These are phyloP conservation scores for Dioszegia hungarica DNA, from an alignment of 768 basidiomycete species.

Conservation along the genomic window DNA sequence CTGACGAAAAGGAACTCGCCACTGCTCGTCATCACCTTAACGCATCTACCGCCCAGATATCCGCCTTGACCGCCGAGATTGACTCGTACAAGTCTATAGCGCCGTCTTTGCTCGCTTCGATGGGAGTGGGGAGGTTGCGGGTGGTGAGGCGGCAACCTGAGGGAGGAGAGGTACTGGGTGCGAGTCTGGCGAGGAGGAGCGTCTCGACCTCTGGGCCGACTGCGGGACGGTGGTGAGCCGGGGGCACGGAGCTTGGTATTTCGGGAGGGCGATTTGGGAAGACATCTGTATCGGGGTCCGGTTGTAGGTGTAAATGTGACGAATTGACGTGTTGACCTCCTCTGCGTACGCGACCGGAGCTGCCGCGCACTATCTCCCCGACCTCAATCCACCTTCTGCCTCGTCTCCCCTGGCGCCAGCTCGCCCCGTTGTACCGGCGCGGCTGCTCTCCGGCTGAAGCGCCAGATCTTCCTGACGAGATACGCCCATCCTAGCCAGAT, in stretches of 20 bases:
- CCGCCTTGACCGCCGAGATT: conserved; percentile 18
- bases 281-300: too few species aligned
- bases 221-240: conserved; percentile 19
- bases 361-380: not conserved
- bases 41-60: conserved; percentile 22
- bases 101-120: not conserved
- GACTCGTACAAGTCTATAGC: conserved; percentile 31
- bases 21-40: conserved; percentile 36
- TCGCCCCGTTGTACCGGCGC: too few species aligned
- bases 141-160: conserved; percentile 34
- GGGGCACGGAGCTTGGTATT: not conserved
- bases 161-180: conserved; percentile 17
- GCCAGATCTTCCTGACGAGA: conserved; percentile 25
- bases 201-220: conserved; percentile 1
- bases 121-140: conserved; percentile 8
- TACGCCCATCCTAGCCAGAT: conserved; percentile 31
- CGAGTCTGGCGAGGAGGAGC: conserved; percentile 3
- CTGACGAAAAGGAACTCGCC: conserved; percentile 31
- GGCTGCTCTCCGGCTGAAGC: not conserved
- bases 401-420: not conserved
- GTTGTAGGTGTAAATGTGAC: too few species aligned
- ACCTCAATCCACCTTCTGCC: not conserved
- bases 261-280: not conserved
- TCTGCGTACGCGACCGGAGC: too few species aligned
- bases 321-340: too few species aligned